Percentiles rank a stretch among this genome's conserved stretches.
phyloP scores from a whole-genome alignment of 2,329 filamentous ascomycete genomes.

The Parasarocladium wereldwijsianum region DNA sequence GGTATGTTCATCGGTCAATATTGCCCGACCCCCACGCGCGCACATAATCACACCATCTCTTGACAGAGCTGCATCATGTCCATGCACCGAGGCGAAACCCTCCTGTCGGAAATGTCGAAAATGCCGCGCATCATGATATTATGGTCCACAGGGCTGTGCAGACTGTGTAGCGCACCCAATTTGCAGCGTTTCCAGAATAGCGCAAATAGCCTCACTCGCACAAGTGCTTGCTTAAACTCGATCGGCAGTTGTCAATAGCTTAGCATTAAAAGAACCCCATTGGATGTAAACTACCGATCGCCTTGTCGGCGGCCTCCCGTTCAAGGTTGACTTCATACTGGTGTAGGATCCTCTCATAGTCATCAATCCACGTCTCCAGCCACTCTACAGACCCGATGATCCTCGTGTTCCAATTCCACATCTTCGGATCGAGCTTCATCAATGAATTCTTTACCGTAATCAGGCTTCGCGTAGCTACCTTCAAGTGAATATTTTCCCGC shows the following conservation, averaged over 20 bases:
- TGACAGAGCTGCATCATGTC: too few species aligned
- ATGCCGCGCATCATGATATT: not conserved
- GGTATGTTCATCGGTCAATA: too few species aligned
- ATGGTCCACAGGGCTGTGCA: not conserved
- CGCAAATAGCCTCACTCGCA: not conserved
- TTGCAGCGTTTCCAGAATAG: constrained; percentile 1
- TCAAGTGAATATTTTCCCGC: not conserved
- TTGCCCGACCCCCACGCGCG: too few species aligned
- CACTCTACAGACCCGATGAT: not conserved
- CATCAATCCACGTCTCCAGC: constrained; percentile 2
- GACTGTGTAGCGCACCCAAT: not conserved
- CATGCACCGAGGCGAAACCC: not conserved
- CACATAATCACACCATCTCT: too few species aligned
- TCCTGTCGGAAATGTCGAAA: not conserved
- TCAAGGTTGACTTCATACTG: not conserved
- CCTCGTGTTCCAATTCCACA: constrained; percentile 1
- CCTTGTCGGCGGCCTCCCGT: not conserved
- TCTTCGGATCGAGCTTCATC: not conserved
- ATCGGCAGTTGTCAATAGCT: not conserved
- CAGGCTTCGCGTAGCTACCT: not conserved
- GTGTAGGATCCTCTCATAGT: constrained; percentile 1
- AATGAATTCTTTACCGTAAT: constrained; percentile 1
- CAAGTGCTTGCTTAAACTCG: not conserved
- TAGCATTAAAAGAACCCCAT: not conserved
- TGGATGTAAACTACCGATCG: not conserved